Evolutionary conservation across 2,329 filamentous ascomycete genomes (phyloP).

Genomic region (Alternaria alternata): DNA sequence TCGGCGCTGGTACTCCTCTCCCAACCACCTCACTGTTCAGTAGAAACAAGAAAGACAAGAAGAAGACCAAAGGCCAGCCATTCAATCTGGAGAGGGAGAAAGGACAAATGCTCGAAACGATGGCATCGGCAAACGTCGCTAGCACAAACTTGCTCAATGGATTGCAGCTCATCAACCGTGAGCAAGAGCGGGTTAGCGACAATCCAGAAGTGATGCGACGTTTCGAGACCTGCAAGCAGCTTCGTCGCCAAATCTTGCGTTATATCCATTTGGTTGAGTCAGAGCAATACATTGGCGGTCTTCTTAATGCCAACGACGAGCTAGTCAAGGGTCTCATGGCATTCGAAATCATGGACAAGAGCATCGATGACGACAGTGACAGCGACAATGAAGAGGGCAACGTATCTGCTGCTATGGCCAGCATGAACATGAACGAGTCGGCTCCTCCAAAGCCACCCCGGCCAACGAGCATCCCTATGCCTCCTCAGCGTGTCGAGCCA

Average conservation of each 20-base stretch:
- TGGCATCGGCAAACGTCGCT: conserved; percentile 87
- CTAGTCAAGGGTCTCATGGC: conserved; percentile 93
- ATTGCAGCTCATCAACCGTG: conserved; percentile 89
- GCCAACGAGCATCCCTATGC: conserved; percentile 54
- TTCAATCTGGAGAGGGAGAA: conserved; percentile 92
- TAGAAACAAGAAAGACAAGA: conserved; percentile 64
- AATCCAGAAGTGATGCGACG: conserved; percentile 76
- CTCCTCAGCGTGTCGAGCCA: conserved; percentile 55
- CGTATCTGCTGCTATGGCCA: conserved; percentile 51
- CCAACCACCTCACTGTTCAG: conserved; percentile 62
- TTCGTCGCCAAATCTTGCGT: conserved; percentile 83
- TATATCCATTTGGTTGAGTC: conserved; percentile 92
- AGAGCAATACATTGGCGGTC: conserved; percentile 88
- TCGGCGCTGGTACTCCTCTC: conserved; percentile 40
- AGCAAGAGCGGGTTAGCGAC: conserved; percentile 85
- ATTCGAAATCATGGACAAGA: conserved; percentile 91
- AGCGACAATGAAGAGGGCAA: conserved; percentile 60
- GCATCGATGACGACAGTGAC: conserved; percentile 76
- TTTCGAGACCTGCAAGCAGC: conserved; percentile 86
- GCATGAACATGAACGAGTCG: conserved; percentile 53
- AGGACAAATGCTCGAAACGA: conserved; percentile 83
- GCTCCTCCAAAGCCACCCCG: conserved; percentile 61
- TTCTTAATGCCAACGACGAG: conserved; percentile 94
- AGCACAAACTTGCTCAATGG: conserved; percentile 90
- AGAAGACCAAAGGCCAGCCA: conserved; percentile 63